Base-by-base conservation (phyloP, 352 stramenopile species). In the Phytophthora sojae region DNA sequence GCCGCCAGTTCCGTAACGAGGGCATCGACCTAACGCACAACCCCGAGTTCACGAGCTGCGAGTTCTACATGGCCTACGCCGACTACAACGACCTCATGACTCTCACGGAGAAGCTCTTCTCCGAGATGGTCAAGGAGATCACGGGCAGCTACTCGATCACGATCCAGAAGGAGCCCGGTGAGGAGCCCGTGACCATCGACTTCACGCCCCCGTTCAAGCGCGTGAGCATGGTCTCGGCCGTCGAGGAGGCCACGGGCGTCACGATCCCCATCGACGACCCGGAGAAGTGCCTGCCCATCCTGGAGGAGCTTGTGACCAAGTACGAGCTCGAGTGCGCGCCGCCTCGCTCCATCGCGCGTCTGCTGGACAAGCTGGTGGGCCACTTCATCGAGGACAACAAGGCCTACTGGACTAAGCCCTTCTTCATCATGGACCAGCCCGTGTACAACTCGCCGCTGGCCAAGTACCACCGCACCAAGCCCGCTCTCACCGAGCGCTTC, bases 1-100 rank as follows among this genome's bases (percentile, higher is more conserved):
- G 98, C 39, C 93, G 97, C 12, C 98, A 99, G 75, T 99, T 99
- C 82, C 97, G 98, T 58, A 99, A 99, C 79, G 98, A 99, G 81
- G 97, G 98, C 53, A 97, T 99, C 49, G 97, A 97, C 42, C 90
- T 97, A 15, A 95, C 96, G 58, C 98, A 99, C 88, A 99, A 99
- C 91, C 97, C 97, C 1, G 98, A 99, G 81, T 99, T 99, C 70
- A 99, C 98, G 9, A 98, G 93, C 56, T 96, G 98, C 63, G 98
- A 99, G 85, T 92, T 99, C 54, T 99, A 99, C 90, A 94, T 98
- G 89, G 96, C 97, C 1, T 99, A 99, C 81, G 96, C 97, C 0
- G 97, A 99, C 86, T 99, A 99, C 85, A 88, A 99, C 71, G 96
- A 99, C 76, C 93, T 99, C 86, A 99, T 99, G 94, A 88, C 67